Base-by-base conservation (phyloP, 169 alveolate genomes). In the Plasmodium vivax region DNA sequence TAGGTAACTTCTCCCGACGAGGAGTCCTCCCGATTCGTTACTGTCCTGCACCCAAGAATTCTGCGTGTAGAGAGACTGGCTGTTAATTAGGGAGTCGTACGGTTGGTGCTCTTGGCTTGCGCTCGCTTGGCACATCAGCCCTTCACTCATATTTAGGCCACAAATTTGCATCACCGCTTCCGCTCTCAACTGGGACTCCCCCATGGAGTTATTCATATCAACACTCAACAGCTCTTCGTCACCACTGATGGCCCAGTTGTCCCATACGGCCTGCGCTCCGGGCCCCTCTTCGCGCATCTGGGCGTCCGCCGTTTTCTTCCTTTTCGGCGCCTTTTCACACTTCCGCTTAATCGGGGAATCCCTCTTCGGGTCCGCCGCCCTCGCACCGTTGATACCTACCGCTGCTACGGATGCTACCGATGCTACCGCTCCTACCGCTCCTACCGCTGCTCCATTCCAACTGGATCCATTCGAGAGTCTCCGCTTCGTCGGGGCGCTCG, bases 251-350 rank as follows among this genome's bases (percentile, higher is more conserved):
- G 71, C 75, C n/a, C 45, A 10, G 38, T 36, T 38, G 27, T 14
- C 45, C 36, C 45, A 27, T 83, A 38, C 43, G 9, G 47, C 38
- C 71, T 83, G 45, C 45, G 2, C 79, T 12, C 5, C 6, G 30
- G 23, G 9, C 19, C 71, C 41, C 23, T 83, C 83, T 84, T 84
- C 93, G 19, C 38, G 19, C 43, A 45, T 45, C 71, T 71, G 84
- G 2, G 43, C 34, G 16, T 72, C 47, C 8, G 19, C 27, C 79
- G 77, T 45, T 72, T 74, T 84, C 72, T 84, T 72, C 72, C 79
- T 84, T 43, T 84, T 84, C 27, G 4, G 51, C 2, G 68, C 6
- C 43, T 30, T 72, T 43, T 72, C 93, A 74, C 45, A 43, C 54
- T 84, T 56, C 9, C 14, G 54, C 23, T 72, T 72, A 9, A 27